Percentiles rank a stretch among this genome's conserved stretches.
Evolutionary conservation across 2,329 filamentous ascomycete genomes (phyloP).

Genomic region (Dactylella cylindrospora): DNA sequence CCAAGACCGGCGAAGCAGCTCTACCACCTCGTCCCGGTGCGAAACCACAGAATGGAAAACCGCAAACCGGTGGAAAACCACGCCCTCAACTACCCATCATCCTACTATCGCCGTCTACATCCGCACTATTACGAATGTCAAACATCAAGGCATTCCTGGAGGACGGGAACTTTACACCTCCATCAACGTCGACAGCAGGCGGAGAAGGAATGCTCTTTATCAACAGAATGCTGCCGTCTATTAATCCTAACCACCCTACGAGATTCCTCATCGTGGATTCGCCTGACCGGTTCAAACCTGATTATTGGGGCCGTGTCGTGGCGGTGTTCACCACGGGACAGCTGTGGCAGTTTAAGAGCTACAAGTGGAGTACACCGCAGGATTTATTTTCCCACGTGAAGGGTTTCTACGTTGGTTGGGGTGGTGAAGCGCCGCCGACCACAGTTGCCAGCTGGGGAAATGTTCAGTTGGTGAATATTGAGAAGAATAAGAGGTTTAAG

Average conservation of each 20-base stretch:
- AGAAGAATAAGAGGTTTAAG: conserved; percentile 82
- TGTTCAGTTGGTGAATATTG: conserved; percentile 76
- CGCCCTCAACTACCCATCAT: conserved; percentile 69
- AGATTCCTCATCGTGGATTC: conserved; percentile 95
- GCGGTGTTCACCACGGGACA: conserved; percentile 97
- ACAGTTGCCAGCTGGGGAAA: conserved; percentile 82
- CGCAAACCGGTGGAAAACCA: conserved; percentile 59
- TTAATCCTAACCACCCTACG: conserved; percentile 71
- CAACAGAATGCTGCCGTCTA: conserved; percentile 70
- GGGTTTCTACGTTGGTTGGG: conserved; percentile 88
- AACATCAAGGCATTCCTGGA: conserved; percentile 95
- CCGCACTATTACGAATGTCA: conserved; percentile 87
- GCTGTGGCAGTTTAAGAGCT: conserved; percentile 97
- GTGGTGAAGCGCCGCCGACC: conserved; percentile 75
- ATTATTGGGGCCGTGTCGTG: conserved; percentile 94
- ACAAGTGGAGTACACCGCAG: conserved; percentile 87
- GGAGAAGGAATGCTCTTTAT: conserved; percentile 77
- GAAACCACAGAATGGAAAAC: conserved; percentile 43
- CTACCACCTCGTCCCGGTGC: conserved; percentile 50
- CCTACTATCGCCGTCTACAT: conserved; percentile 91
- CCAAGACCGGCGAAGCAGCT: conserved; percentile 48
- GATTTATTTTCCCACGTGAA: conserved; percentile 88
- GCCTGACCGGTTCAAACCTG: conserved; percentile 91
- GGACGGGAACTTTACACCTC: conserved; percentile 75
- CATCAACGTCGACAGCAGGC: conserved; percentile 62